Percentiles rank a stretch among this genome's conserved stretches.
Evolutionary conservation across 2,329 filamentous ascomycete species (phyloP).

Genomic region (Fusarium xylarioides): DNA sequence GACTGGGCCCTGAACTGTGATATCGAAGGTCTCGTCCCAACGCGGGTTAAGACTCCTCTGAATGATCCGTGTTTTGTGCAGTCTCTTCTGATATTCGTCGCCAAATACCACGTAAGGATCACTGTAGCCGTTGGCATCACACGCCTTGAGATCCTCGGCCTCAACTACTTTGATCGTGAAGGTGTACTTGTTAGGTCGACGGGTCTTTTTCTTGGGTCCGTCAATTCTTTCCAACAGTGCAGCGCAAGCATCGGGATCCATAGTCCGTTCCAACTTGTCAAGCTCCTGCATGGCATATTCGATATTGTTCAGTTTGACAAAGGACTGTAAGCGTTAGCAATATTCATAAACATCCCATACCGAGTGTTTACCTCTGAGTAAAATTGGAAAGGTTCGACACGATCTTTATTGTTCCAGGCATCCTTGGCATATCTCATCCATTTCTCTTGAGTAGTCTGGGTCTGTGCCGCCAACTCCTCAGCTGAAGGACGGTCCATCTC

Average conservation of each 20-base stretch:
- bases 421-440: conserved; percentile 95
- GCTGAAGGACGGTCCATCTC: conserved; percentile 95
- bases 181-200: conserved; percentile 86
- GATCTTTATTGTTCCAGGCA: conserved; percentile 90
- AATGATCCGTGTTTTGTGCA: conserved; percentile 93
- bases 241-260: conserved; percentile 92
- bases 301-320: conserved; percentile 98
- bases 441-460: conserved; percentile 87
- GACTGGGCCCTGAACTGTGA: conserved; percentile 88
- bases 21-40: conserved; percentile 97
- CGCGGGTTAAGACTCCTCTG: conserved; percentile 90
- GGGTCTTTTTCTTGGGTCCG: conserved; percentile 71
- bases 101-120: conserved; percentile 97
- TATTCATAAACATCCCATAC: background rate
- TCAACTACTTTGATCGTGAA: conserved; percentile 99
- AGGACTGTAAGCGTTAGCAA: conserved; percentile 68
- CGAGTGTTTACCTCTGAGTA: conserved; percentile 78
- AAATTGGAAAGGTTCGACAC: conserved; percentile 96
- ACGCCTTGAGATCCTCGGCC: conserved; percentile 97
- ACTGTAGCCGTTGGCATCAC: conserved; percentile 91
- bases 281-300: conserved; percentile 93
- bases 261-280: conserved; percentile 86
- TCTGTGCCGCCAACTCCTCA: conserved; percentile 81
- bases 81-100: conserved; percentile 96
- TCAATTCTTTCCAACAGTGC: conserved; percentile 79